These are phyloP conservation scores for Daldinia concentrica DNA, from an alignment of 495 filamentous ascomycete species.

Conservation along the genomic window DNA sequence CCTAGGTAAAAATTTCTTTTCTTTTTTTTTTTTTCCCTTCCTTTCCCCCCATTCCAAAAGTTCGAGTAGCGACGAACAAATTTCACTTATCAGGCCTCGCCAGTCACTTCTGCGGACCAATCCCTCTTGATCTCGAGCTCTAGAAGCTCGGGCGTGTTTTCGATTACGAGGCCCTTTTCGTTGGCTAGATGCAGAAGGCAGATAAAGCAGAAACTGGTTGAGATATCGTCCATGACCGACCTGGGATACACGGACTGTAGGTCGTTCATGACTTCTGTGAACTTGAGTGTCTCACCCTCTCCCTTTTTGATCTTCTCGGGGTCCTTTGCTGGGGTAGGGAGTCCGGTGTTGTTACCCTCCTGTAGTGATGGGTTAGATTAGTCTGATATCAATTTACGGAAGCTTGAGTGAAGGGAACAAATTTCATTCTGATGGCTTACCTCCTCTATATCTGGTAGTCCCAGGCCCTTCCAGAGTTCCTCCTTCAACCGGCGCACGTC, in stretches of 20 bases:
- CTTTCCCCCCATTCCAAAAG: background rate
- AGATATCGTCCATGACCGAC: conserved; percentile 89
- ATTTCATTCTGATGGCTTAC: conserved; percentile 47
- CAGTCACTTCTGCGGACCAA: conserved; percentile 61
- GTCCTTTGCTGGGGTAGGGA: conserved; percentile 47
- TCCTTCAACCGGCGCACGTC: conserved; percentile 93
- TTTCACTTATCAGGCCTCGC: conserved; percentile 28
- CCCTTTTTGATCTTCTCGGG: conserved; percentile 44
- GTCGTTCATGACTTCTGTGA: conserved; percentile 89
- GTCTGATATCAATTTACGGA: background rate
- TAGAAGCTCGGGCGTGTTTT: conserved; percentile 64
- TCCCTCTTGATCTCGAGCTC: conserved; percentile 68
- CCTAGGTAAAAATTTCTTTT: background rate
- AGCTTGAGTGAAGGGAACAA: background rate
- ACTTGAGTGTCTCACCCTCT: conserved; percentile 66
- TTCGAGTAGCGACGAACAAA: no score
- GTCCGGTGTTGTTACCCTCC: conserved; percentile 42
- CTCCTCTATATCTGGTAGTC: conserved; percentile 59
- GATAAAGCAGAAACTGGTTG: conserved; percentile 97
- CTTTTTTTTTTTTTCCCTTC: background rate
- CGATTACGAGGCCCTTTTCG: conserved; percentile 87
- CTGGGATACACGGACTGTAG: conserved; percentile 86
- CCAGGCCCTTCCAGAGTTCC: conserved; percentile 94
- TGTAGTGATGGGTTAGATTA: conserved; percentile 25
- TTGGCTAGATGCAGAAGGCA: conserved; percentile 95